A percentile compares a stretch with the other conserved stretches of the same genome.
phyloP scores from a whole-genome alignment of 225 moss, liverwort and hornwort genomes.

The Takakia lepidozioides region DNA sequence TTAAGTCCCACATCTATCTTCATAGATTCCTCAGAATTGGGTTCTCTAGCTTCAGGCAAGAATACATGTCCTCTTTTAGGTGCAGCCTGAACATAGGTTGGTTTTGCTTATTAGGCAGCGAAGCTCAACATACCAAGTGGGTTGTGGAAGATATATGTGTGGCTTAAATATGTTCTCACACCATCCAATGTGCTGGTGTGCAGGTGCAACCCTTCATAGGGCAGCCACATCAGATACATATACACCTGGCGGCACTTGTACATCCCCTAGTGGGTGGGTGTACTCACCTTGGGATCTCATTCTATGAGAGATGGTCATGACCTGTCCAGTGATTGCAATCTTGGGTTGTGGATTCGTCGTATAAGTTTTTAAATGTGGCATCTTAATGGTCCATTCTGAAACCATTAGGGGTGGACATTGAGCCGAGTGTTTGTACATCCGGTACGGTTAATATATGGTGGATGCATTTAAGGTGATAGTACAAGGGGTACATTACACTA shows the following conservation, averaged over 20 bases:
- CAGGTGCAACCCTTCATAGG: constrained; percentile 86
- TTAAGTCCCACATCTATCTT: too few species aligned
- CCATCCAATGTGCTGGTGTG: too few species aligned
- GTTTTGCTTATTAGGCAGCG: too few species aligned
- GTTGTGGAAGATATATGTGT: background rate
- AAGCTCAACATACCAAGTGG: too few species aligned
- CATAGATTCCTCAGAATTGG: background rate
- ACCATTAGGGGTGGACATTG: background rate
- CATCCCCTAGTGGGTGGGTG: constrained; percentile 70
- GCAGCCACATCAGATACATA: constrained; percentile 92
- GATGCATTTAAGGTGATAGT: too few species aligned
- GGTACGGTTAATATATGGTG: too few species aligned
- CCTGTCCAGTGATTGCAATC: background rate
- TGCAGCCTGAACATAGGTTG: too few species aligned
- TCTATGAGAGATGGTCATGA: background rate
- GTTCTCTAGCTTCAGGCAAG: background rate
- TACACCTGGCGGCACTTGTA: constrained; percentile 79
- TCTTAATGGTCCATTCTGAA: background rate
- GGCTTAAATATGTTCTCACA: background rate
- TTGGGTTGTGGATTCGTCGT: background rate
- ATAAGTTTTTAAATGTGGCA: too few species aligned
- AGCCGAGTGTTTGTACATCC: too few species aligned
- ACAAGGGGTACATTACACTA: too few species aligned
- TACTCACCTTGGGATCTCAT: too few species aligned
- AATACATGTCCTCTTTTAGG: too few species aligned